Conservation (phyloP, 768 basidiomycete genomes). For the Clathrus columnatus region DNA sequence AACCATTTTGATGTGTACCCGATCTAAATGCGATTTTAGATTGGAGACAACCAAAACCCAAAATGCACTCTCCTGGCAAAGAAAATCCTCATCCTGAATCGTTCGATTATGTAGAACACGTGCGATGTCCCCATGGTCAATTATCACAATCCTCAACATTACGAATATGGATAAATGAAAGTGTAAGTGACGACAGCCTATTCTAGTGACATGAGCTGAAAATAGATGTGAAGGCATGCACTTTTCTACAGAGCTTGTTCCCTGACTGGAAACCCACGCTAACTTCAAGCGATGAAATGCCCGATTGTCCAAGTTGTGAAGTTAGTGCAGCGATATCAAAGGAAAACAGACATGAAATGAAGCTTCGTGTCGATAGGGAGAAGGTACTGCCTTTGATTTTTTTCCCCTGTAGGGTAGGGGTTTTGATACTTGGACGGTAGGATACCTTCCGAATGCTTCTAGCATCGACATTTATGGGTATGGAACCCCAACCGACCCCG, state of each 20-base stretch:
- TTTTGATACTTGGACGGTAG: no score
- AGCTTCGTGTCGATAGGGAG: slow-evolving; percentile 67
- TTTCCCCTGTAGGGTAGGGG: no score
- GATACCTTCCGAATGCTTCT: slow-evolving; percentile 8
- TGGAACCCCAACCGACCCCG: background rate
- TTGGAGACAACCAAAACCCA: slow-evolving; percentile 64
- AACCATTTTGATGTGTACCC: background rate
- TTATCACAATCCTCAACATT: slow-evolving; percentile 46
- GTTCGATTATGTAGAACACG: slow-evolving; percentile 45
- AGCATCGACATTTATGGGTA: background rate
- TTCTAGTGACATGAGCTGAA: background rate
- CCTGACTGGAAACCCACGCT: slow-evolving; percentile 54
- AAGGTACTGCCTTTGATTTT: slow-evolving; percentile 40
- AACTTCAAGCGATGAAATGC: slow-evolving; percentile 34
- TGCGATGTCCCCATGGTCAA: slow-evolving; percentile 63
- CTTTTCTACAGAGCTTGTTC: slow-evolving; percentile 47
- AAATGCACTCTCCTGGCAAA: slow-evolving; percentile 56
- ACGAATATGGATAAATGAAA: slow-evolving; percentile 52
- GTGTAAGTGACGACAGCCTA: slow-evolving; percentile 31
- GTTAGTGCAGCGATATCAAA: slow-evolving; percentile 43
- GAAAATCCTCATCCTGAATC: slow-evolving; percentile 63
- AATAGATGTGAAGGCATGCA: slow-evolving; percentile 38
- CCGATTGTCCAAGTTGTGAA: slow-evolving; percentile 54
- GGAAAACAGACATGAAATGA: slow-evolving; percentile 52
- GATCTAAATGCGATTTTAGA: slow-evolving; percentile 34